A percentile compares a stretch with the other conserved stretches of the same genome.
phyloP scores from a whole-genome alignment of 2,329 filamentous ascomycete genomes.

The Aspergillus eucalypticola region DNA sequence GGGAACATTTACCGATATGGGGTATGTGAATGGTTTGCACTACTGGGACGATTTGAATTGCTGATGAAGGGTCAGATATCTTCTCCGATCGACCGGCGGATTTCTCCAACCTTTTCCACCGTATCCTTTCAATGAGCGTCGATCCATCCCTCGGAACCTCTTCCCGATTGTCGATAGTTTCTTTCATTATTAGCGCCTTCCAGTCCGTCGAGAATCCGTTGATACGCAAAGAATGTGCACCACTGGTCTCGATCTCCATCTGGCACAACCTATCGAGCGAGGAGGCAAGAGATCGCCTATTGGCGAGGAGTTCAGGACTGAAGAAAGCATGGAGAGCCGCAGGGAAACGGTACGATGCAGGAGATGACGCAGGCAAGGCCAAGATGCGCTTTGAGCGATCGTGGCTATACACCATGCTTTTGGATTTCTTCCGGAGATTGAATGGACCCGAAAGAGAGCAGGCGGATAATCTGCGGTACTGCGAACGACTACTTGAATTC shows the following conservation, averaged over 20 bases:
- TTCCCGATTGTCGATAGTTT: conserved; percentile 79
- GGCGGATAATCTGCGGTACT: conserved; percentile 72
- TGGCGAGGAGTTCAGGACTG: conserved; percentile 72
- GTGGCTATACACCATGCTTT: conserved; percentile 83
- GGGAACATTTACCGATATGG: conserved; percentile 87
- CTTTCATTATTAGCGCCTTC: conserved; percentile 87
- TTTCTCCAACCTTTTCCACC: conserved; percentile 86
- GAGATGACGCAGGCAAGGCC: conserved; percentile 75
- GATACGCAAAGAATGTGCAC: conserved; percentile 93
- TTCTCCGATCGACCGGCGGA: conserved; percentile 76
- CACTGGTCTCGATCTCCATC: conserved; percentile 88
- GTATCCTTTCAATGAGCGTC: conserved; percentile 82
- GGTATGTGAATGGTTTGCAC: conserved; percentile 51
- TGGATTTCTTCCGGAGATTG: conserved; percentile 77
- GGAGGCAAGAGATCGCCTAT: conserved; percentile 67
- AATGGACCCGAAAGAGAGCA: conserved; percentile 53
- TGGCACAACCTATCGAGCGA: conserved; percentile 92
- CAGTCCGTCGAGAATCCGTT: conserved; percentile 87
- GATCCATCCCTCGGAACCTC: conserved; percentile 65
- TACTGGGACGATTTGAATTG: neutral
- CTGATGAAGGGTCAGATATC: conserved; percentile 56
- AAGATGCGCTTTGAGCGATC: conserved; percentile 85
- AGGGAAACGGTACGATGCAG: conserved; percentile 80
- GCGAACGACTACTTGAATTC: conserved; percentile 90
- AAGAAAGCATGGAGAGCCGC: conserved; percentile 90